Base-by-base conservation (phyloP, 306 rosid species). In the Cucurbita argyrosperma region DNA sequence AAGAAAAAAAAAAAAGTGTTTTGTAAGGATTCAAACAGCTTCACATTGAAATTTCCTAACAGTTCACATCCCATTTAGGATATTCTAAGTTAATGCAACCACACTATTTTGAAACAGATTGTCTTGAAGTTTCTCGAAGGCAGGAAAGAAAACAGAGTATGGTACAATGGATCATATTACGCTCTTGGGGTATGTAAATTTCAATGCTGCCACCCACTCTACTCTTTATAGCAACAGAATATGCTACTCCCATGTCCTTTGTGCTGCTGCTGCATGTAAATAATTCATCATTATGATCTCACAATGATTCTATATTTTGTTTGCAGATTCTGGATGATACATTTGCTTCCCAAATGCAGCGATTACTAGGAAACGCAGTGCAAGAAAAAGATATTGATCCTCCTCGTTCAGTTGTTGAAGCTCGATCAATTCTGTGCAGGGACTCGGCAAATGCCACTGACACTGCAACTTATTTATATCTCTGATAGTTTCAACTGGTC, bases 301-400 rank as follows among this genome's bases (percentile, higher is more conserved):
- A 64, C 30, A 40, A 43, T 43, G 53, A 43, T 10, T 73, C 8
- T 37, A 43, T 5, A 75, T 51, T 81, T 78, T 84, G 56, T 80
- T 38, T 69, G 85, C 59, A 94, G 98, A 87, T 94, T 82, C 60
- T 94, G 90, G 98, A 94, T 74, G 98, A 91, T 68, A 91, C 88
- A 0, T 90, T 94, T 80, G 98, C 98, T 77, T 94, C 98, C 10
- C 97, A 94, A 77, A 90, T 94, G 98, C 98, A 94, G 57, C 67
- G 96, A 71, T 74, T 94, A 65, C 82, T 87, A 73, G 98, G 98
- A 71, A 94, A 90, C 76, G 94, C 96, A 8, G 84, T 94, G 80
- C 92, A 89, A 74, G 97, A 89, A 47, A 94, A 89, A 82, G 98
- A 94, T 77, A 79, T 94, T 19, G 96, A 90, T 82, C 94, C 96